Percentiles rank a stretch among this genome's conserved stretches.
Conservation (phyloP, 1,284 basidiomycete species). For the Leccinum cinnamomeum region DNA sequence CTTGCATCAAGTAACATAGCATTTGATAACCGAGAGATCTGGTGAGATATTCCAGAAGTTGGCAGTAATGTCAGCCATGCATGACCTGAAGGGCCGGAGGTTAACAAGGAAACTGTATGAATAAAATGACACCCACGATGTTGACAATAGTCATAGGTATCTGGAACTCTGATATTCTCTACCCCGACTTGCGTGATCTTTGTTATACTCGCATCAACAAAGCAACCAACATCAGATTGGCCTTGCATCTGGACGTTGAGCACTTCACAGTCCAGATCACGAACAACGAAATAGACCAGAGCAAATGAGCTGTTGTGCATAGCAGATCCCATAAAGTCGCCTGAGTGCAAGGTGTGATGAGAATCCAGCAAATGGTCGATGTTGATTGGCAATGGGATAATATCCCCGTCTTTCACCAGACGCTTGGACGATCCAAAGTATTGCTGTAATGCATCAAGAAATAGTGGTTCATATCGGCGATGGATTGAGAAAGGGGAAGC, state of each 20-base stretch:
- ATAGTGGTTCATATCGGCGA: slow-evolving; percentile 70
- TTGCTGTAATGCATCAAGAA: slow-evolving; percentile 65
- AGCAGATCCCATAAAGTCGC: slow-evolving; percentile 6
- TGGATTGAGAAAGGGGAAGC: slow-evolving; percentile 79
- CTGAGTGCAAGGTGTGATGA: slow-evolving; percentile 4
- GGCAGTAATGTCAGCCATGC: background rate
- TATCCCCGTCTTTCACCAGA: slow-evolving; percentile 78
- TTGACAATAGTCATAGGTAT: slow-evolving; percentile 56
- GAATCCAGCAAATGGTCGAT: slow-evolving; percentile 43
- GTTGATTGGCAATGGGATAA: slow-evolving; percentile 74
- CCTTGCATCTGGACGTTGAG: slow-evolving; percentile 34
- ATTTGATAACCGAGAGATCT: slow-evolving; percentile 51
- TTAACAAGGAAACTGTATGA: slow-evolving; percentile 8
- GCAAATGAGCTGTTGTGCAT: slow-evolving; percentile 31
- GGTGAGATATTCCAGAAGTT: slow-evolving; percentile 32
- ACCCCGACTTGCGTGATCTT: slow-evolving; percentile 80
- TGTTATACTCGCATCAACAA: slow-evolving; percentile 74
- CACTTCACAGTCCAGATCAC: slow-evolving; percentile 70
- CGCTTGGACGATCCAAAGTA: slow-evolving; percentile 64
- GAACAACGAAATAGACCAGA: slow-evolving; percentile 77
- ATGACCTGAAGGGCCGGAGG: slow-evolving; percentile 12
- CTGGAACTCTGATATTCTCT: slow-evolving; percentile 67
- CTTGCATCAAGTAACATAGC: slow-evolving; percentile 57
- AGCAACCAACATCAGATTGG: slow-evolving; percentile 76
- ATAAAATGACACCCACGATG: slow-evolving; percentile 41